Percentiles rank a stretch among this genome's conserved stretches.
phyloP scores from a whole-genome alignment of 1,284 basidiomycete genomes.

The Malassezia japonica region DNA sequence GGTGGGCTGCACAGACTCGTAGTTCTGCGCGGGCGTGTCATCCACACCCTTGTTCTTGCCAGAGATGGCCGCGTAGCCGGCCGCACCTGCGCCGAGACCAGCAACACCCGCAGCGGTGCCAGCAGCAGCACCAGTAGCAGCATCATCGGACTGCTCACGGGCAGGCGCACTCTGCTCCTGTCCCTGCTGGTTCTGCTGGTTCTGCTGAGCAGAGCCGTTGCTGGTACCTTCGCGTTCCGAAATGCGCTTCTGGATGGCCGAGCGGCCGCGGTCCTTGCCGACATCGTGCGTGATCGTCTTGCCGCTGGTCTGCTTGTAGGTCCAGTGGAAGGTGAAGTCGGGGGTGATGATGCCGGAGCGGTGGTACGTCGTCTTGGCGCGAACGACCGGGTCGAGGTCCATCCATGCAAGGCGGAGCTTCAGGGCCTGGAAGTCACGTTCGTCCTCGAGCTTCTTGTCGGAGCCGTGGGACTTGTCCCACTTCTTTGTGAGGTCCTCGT shows the following conservation, averaged over 20 bases:
- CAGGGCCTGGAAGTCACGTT: slow-evolving; percentile 42
- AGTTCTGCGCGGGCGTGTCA: too few relatives aligned
- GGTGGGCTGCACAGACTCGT: too few relatives aligned
- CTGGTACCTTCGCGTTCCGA: slow-evolving; percentile 26
- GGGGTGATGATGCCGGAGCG: slow-evolving; percentile 45
- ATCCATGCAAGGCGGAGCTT: slow-evolving; percentile 46
- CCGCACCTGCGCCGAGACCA: slow-evolving; percentile 10
- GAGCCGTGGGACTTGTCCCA: slow-evolving; percentile 37
- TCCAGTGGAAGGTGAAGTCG: slow-evolving; percentile 40
- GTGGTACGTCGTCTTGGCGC: slow-evolving; percentile 45
- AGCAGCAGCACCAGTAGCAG: slow-evolving; percentile 14
- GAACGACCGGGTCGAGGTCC: slow-evolving; percentile 44
- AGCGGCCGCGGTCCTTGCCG: slow-evolving; percentile 27
- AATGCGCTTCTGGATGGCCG: slow-evolving; percentile 33
- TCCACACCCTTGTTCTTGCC: too few relatives aligned
- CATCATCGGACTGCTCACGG: too few relatives aligned
- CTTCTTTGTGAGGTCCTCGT: slow-evolving; percentile 39
- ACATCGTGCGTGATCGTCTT: slow-evolving; percentile 32
- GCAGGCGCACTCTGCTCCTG: too few relatives aligned
- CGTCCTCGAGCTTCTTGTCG: slow-evolving; percentile 20
- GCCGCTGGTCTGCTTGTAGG: slow-evolving; percentile 42
- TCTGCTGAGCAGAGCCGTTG: neutral
- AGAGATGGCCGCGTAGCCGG: slow-evolving; percentile 9
- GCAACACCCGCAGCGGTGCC: slow-evolving; percentile 18
- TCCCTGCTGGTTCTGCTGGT: too few relatives aligned